Percentiles rank a stretch among this genome's conserved stretches.
Evolutionary conservation across 257 asterid genomes (phyloP).

Genomic region (Forsythia suspensa): DNA sequence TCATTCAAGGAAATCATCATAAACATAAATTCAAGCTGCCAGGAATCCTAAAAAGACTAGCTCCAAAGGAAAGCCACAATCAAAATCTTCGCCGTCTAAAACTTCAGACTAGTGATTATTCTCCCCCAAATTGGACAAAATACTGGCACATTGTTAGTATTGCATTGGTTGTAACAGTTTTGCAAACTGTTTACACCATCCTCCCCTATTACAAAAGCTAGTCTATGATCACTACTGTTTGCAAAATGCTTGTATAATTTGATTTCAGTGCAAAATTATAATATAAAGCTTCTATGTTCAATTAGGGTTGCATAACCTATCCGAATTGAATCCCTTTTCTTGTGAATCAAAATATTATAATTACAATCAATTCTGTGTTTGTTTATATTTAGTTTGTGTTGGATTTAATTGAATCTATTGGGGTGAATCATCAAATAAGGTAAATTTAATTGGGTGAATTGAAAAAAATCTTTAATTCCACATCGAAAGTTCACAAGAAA

Average conservation of each 20-base stretch:
- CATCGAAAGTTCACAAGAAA: no score
- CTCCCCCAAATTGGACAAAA: slow-evolving; percentile 13
- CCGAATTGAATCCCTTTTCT: no score
- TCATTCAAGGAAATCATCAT: neutral
- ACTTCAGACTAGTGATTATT: slow-evolving; percentile 7
- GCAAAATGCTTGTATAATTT: neutral
- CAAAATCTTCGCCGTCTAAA: slow-evolving; percentile 5
- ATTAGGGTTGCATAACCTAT: no score
- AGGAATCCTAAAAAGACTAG: neutral
- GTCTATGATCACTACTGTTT: neutral
- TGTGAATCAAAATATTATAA: neutral
- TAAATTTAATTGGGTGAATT: no score
- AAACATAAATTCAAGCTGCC: slow-evolving; percentile 8
- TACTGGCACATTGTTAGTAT: slow-evolving; percentile 14
- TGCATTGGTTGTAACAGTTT: neutral
- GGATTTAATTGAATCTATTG: no score
- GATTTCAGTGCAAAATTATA: no score
- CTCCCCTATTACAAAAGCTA: neutral
- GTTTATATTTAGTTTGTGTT: neutral
- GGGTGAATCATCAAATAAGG: no score
- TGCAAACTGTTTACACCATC: slow-evolving; percentile 13
- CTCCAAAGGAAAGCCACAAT: neutral
- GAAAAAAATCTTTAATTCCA: no score
- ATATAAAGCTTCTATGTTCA: no score
- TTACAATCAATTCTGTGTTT: neutral